Base-by-base conservation (phyloP, 2,329 filamentous ascomycete genomes). In the Basipetospora sp. region DNA sequence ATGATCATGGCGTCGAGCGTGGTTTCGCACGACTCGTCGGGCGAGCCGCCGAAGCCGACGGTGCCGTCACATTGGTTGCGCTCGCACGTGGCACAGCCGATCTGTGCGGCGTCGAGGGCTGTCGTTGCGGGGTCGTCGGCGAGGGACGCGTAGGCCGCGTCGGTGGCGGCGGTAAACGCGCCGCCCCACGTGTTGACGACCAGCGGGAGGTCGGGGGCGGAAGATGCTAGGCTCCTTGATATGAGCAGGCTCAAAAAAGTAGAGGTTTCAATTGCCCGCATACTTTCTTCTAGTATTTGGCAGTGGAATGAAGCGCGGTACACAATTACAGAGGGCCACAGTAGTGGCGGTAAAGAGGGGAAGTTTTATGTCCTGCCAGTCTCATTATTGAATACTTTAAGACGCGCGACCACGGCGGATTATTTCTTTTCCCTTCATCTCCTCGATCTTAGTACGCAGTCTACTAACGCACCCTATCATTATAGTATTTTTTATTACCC, bases 1-100 rank as follows among this genome's bases (percentile, higher is more conserved):
- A 72, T 71, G 50, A 73, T 61, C 56, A 73, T 59, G n/a, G 69
- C 68, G 50, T 73, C 69, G 11, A 73, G 64, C 1, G 68, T 71
- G 3, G 69, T 72, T 53, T 72, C 69, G 53, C 69, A 73, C 22
- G 53, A 50, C 48, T 73, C 69, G 43, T 70, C 67, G 0, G 68
- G 67, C 3, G 67, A 70, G 6, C 69, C 68, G 38, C 68, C 68
- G 45, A 55, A 70, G 36, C 69, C 69, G 27, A 73, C 69, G 27
- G 60, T 69, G 34, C 63, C 61, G 47, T 72, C 68, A 53, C 69
- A 73, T 43, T 65, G 68, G 35, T 61, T 58, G 40, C 49, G 50
- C 48, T 73, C 67, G 51, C 69, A 73, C 2, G 65, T 58, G 16
- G 58, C 47, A 50, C 65, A 69, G 40, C 69, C 69, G n/a, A 57